Conservation (phyloP, 306 rosid species). For the Citrullus mucosospermus region DNA sequence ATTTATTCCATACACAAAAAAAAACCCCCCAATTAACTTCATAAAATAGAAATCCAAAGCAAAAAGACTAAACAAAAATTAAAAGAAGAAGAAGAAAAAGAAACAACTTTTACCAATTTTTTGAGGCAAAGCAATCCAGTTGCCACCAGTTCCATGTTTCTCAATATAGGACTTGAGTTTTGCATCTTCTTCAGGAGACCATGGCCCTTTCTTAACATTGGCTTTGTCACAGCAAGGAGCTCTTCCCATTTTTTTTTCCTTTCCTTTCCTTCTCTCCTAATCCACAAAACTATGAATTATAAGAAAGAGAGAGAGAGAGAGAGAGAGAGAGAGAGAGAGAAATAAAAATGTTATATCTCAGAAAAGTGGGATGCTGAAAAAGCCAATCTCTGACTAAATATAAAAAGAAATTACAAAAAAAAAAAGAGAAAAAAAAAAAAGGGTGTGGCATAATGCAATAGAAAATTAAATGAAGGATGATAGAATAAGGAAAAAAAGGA, state of each 20-base stretch:
- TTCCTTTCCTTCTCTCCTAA: not conserved
- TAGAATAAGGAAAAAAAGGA: not conserved
- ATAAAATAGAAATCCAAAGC: not conserved
- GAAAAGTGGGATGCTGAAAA: conserved; percentile 1
- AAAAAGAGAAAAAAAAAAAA: not conserved
- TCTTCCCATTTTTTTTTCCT: conserved; percentile 27
- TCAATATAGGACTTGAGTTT: conserved; percentile 56
- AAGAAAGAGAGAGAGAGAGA: not conserved
- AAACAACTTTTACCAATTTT: conserved; percentile 28
- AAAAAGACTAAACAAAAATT: not conserved
- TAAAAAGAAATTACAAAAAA: not conserved
- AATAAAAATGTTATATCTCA: not conserved
- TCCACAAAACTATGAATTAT: not conserved
- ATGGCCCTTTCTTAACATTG: conserved; percentile 60
- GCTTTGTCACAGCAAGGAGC: conserved; percentile 75
- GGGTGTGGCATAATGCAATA: not conserved
- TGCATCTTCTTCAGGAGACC: conserved; percentile 55
- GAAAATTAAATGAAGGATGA: not conserved
- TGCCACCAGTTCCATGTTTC: conserved; percentile 47
- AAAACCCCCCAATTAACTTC: not conserved
- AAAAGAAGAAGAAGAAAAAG: not conserved
- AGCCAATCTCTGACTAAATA: not conserved
- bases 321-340: not conserved
- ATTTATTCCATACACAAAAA: not conserved
- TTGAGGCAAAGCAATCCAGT: conserved; percentile 62